phyloP scores from a whole-genome alignment of 1,284 basidiomycete species.

The Cryptococcus sp. region DNA sequence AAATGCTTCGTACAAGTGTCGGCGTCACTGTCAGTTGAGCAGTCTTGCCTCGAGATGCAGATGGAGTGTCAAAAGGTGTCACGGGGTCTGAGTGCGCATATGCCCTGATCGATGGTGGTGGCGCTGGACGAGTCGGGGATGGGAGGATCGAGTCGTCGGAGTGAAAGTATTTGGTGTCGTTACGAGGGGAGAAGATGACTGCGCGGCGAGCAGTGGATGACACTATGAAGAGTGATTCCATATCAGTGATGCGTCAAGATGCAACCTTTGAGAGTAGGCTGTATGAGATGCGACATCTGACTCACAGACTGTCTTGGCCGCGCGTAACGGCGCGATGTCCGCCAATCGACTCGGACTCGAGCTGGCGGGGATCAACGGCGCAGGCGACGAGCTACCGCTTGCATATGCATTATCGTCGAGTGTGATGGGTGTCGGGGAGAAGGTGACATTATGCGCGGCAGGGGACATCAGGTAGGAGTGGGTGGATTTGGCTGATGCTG shows the following conservation, averaged over 20 bases:
- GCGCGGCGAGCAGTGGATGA: conserved; percentile 14
- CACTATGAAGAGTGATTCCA: neutral
- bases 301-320: conserved; percentile 17
- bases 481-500: neutral
- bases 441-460: conserved; percentile 12
- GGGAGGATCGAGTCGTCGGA: conserved; percentile 36
- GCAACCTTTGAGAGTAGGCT: neutral
- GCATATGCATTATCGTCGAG: conserved; percentile 7
- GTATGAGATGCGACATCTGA: neutral
- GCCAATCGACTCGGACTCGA: conserved; percentile 11
- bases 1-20: conserved; percentile 30
- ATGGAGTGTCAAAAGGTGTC: conserved; percentile 10
- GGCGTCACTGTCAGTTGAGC: conserved; percentile 4
- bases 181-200: conserved; percentile 42
- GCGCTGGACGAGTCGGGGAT: conserved; percentile 8
- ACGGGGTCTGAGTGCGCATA: conserved; percentile 22
- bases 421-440: conserved; percentile 1
- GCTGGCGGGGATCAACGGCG: conserved; percentile 14
- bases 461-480: conserved; percentile 9
- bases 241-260: neutral
- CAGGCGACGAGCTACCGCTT: conserved; percentile 6
- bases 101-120: conserved; percentile 32
- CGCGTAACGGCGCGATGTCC: conserved; percentile 13
- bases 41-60: conserved; percentile 8
- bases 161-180: conserved; percentile 42